Conservation (phyloP, 2,329 filamentous ascomycete genomes). For the Phaeosphaeriaceae sp. region DNA sequence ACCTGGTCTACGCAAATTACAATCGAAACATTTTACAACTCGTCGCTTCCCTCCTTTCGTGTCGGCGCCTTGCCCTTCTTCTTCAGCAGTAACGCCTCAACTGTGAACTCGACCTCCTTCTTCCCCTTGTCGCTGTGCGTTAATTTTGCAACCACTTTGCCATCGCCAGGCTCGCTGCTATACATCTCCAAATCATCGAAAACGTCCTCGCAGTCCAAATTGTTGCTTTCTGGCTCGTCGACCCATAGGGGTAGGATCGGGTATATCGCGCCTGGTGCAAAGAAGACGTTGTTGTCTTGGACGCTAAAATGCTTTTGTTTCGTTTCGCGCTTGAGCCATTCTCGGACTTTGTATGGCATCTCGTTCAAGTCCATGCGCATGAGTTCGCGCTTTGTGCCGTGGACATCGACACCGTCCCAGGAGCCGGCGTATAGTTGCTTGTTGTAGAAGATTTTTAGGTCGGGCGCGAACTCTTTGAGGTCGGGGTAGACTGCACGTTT, state of each 20-base stretch:
- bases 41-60: conserved; percentile 25
- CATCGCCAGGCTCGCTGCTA: conserved; percentile 36
- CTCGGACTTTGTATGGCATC: conserved; percentile 51
- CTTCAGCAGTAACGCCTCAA: conserved; percentile 40
- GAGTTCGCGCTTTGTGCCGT: conserved; percentile 59
- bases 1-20: neutral
- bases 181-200: conserved; percentile 45
- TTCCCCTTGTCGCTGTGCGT: conserved; percentile 30
- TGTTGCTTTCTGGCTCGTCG: conserved; percentile 49
- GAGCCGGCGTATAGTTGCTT: conserved; percentile 57
- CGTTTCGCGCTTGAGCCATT: conserved; percentile 60
- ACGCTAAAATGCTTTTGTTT: conserved; percentile 51
- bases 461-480: conserved; percentile 38
- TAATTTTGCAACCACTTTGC: conserved; percentile 39
- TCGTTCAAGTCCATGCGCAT: conserved; percentile 57
- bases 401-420: conserved; percentile 63
- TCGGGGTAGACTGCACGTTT: conserved; percentile 37
- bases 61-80: conserved; percentile 17
- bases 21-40: conserved; percentile 25
- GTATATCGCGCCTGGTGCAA: conserved; percentile 63
- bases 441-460: conserved; percentile 49
- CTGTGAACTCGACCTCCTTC: conserved; percentile 40
- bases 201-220: conserved; percentile 49
- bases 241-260: conserved; percentile 60
- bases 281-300: conserved; percentile 57